phyloP scores from a whole-genome alignment of 140 eudicot genomes.

The Eryngium alpinum region DNA sequence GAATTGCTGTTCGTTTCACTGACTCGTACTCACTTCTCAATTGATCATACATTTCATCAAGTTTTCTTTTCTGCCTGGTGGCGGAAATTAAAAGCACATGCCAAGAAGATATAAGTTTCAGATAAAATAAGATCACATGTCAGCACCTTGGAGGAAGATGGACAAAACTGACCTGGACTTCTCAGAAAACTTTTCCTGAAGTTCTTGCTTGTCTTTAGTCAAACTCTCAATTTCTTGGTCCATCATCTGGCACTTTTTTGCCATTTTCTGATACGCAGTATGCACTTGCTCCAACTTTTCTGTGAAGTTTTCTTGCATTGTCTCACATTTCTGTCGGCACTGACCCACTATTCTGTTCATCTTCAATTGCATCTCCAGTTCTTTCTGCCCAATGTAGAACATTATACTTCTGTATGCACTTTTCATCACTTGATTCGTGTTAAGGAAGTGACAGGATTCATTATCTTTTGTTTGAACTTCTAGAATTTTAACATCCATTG shows the following conservation, averaged over 20 bases:
- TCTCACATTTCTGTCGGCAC: slow-evolving; percentile 75
- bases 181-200: slow-evolving; percentile 85
- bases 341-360: slow-evolving; percentile 79
- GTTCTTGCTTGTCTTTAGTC: slow-evolving; percentile 84
- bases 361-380: slow-evolving; percentile 85
- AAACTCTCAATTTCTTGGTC: slow-evolving; percentile 81
- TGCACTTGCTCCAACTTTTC: slow-evolving; percentile 88
- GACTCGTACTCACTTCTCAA: slow-evolving; percentile 83
- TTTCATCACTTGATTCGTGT: slow-evolving; percentile 66
- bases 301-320: slow-evolving; percentile 77
- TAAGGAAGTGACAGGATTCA: slow-evolving; percentile 31
- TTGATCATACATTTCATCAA: slow-evolving; percentile 92
- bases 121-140: background rate
- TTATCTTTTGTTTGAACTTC: background rate
- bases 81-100: slow-evolving; percentile 11
- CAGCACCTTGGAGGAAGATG: background rate
- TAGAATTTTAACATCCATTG: background rate
- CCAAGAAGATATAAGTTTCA: slow-evolving; percentile 4
- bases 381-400: slow-evolving; percentile 90
- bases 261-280: slow-evolving; percentile 88
- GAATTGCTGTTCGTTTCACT: slow-evolving; percentile 76
- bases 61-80: slow-evolving; percentile 84
- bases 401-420: slow-evolving; percentile 81
- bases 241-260: slow-evolving; percentile 84
- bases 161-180: slow-evolving; percentile 66